A percentile compares a stretch with the other conserved stretches of the same genome.
These are phyloP conservation scores for Mortierella antarctica DNA, from an alignment of 192 early-diverging fungal genomes.

Conservation along the genomic window DNA sequence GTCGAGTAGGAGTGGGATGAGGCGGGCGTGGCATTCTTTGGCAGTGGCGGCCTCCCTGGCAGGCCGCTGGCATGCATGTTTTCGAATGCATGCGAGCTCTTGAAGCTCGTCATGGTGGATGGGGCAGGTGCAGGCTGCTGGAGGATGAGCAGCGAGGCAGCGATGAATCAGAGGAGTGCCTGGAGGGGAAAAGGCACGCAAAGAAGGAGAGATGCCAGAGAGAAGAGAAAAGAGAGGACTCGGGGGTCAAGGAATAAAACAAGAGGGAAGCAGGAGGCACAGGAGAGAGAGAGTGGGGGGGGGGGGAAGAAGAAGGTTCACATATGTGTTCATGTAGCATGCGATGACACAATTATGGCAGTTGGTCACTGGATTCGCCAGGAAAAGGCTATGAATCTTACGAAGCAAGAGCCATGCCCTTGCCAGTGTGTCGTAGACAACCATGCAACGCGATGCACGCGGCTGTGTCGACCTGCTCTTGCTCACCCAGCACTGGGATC, in stretches of 20 bases:
- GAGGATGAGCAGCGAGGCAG: neutral
- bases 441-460: too few relatives aligned
- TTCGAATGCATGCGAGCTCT: conserved; percentile 49
- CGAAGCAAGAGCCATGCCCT: too few relatives aligned
- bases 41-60: conserved; percentile 17
- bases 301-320: neutral
- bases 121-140: neutral
- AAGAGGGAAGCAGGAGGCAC: neutral
- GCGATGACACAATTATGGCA: too few relatives aligned
- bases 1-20: neutral
- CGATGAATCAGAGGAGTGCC: neutral
- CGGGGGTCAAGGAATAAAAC: neutral
- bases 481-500: too few relatives aligned
- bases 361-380: too few relatives aligned
- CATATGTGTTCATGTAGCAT: too few relatives aligned
- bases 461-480: too few relatives aligned
- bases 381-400: too few relatives aligned
- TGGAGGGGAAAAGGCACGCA: neutral
- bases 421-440: too few relatives aligned
- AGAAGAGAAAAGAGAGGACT: neutral
- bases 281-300: neutral
- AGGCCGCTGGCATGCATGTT: conserved; percentile 17
- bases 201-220: neutral
- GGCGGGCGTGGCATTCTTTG: conserved; percentile 29
- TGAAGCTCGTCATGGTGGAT: conserved; percentile 45